Conservation (phyloP, 805 yeast species). For the Schizosaccharomyces cryophilus region DNA sequence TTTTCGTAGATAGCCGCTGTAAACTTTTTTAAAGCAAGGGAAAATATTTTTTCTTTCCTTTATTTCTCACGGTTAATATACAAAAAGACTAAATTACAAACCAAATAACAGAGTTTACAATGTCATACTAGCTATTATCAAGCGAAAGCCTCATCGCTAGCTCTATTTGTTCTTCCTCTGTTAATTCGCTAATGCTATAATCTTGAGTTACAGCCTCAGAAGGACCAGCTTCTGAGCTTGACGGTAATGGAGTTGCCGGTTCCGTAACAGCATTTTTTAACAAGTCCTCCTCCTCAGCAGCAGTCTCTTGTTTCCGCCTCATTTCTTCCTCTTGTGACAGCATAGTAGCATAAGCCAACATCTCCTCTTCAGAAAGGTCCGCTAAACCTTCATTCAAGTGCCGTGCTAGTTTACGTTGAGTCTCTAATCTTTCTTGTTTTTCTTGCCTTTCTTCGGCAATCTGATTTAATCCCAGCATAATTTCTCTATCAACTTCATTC, state of each 20-base stretch:
- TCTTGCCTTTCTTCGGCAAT: background rate
- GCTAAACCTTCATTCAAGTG: background rate
- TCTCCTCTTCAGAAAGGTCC: background rate
- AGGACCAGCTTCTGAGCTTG: background rate
- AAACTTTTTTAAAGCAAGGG: no score
- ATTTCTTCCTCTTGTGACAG: constrained; percentile 2
- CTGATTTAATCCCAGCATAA: background rate
- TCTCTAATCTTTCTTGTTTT: background rate
- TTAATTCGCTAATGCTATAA: background rate
- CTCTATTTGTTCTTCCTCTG: background rate
- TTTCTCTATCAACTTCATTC: background rate
- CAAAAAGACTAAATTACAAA: no score
- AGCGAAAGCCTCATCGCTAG: background rate
- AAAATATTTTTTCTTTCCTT: no score
- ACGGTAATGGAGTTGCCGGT: background rate
- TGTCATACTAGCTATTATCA: no score
- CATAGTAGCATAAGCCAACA: background rate
- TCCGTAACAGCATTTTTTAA: background rate
- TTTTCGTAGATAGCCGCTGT: no score
- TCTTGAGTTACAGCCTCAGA: background rate
- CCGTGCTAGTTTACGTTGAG: background rate
- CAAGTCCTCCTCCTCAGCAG: background rate
- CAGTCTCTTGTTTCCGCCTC: background rate
- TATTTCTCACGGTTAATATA: no score
- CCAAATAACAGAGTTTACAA: no score